phyloP scores from a whole-genome alignment of 2,329 filamentous ascomycete genomes.

The Shiraia sp. region DNA sequence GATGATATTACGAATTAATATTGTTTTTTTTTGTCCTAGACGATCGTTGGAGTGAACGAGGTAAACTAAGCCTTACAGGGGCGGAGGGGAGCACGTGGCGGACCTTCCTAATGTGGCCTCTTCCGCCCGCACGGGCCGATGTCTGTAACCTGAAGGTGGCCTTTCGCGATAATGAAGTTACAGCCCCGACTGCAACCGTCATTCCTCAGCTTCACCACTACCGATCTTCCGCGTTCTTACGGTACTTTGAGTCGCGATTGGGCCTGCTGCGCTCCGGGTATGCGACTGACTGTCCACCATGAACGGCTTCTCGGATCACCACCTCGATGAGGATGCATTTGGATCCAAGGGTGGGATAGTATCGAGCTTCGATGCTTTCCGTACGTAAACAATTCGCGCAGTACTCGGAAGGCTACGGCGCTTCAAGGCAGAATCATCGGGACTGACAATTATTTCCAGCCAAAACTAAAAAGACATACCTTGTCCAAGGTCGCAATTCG shows the following conservation, averaged over 20 bases:
- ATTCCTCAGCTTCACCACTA: constrained; percentile 18
- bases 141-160: constrained; percentile 41
- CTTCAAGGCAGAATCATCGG: too few species aligned
- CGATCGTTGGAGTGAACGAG: background rate
- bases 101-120: constrained; percentile 19
- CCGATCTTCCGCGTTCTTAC: constrained; percentile 7
- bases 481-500: constrained; percentile 79
- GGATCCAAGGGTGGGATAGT: constrained; percentile 63
- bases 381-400: constrained; percentile 58
- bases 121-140: constrained; percentile 25
- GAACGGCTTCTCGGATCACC: constrained; percentile 73
- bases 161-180: constrained; percentile 29
- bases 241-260: constrained; percentile 21
- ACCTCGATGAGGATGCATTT: constrained; percentile 78
- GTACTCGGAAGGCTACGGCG: too few species aligned
- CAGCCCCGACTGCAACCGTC: constrained; percentile 15
- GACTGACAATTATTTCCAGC: constrained; percentile 64
- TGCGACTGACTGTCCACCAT: constrained; percentile 52
- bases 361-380: constrained; percentile 94
- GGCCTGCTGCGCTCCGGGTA: constrained; percentile 29
- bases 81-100: constrained; percentile 16
- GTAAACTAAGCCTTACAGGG: background rate
- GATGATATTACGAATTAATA: background rate
- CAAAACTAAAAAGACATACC: constrained; percentile 94
- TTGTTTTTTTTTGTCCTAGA: too few species aligned